Evolutionary conservation across 2,329 filamentous ascomycete species (phyloP).

Genomic region (Alternaria tenuissima): DNA sequence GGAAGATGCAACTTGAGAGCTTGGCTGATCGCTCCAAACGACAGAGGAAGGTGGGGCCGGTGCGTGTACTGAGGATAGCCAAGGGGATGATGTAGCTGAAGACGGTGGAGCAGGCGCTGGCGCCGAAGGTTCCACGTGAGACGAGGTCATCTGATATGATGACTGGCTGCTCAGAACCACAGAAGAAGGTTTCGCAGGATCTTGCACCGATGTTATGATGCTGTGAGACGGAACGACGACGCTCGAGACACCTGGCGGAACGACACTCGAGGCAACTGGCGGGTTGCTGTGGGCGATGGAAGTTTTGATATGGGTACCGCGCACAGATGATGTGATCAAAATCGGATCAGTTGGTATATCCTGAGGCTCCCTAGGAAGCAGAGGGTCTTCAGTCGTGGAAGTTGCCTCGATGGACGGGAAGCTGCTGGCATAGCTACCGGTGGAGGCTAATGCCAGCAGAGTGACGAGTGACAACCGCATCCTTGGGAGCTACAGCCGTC

Average conservation of each 20-base stretch:
- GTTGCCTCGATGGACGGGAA: background rate
- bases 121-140: background rate
- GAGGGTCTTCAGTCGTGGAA: slow-evolving; percentile 7
- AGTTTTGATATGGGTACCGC: background rate
- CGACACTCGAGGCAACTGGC: background rate
- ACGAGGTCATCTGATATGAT: background rate
- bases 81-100: background rate
- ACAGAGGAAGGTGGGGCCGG: background rate
- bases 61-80: background rate
- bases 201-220: slow-evolving; percentile 3
- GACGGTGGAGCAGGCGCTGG: background rate
- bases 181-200: background rate
- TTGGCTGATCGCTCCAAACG: background rate
- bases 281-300: background rate
- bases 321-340: background rate
- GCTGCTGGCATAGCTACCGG: background rate
- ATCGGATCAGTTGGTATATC: background rate
- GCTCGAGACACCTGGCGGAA: background rate
- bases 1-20: background rate
- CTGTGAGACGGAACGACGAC: background rate
- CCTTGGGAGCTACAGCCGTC: background rate
- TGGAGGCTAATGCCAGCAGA: background rate
- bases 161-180: background rate
- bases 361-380: background rate
- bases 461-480: background rate